These are phyloP conservation scores for Evernia prunastri DNA, from an alignment of 495 filamentous ascomycete genomes.

Conservation along the genomic window DNA sequence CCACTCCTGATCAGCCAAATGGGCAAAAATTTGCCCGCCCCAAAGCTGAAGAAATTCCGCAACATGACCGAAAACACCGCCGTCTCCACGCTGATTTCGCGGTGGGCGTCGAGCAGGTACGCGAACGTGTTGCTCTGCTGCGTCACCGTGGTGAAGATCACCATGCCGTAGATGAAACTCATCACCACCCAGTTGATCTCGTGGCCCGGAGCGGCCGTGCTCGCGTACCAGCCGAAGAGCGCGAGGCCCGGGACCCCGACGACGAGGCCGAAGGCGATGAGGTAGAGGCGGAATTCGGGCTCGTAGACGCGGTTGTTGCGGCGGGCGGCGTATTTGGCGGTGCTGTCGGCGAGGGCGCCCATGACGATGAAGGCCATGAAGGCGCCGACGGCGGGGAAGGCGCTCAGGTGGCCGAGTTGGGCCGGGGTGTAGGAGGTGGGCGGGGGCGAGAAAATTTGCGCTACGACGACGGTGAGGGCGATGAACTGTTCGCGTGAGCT, in stretches of 20 bases:
- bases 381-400: slow-evolving; percentile 42
- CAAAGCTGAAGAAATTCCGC: slow-evolving; percentile 43
- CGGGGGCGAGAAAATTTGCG: slow-evolving; percentile 37
- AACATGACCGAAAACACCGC: slow-evolving; percentile 38
- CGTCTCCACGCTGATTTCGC: slow-evolving; percentile 39
- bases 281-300: slow-evolving; percentile 48
- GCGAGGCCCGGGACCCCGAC: slow-evolving; percentile 38
- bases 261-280: slow-evolving; percentile 37
- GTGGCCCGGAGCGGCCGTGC: slow-evolving; percentile 28
- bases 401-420: slow-evolving; percentile 39
- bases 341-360: slow-evolving; percentile 39
- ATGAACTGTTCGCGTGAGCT: not conserved
- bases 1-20: slow-evolving; percentile 36
- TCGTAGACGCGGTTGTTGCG: slow-evolving; percentile 47
- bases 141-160: slow-evolving; percentile 41
- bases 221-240: slow-evolving; percentile 34
- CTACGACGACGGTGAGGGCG: slow-evolving; percentile 26
- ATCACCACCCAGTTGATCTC: slow-evolving; percentile 37
- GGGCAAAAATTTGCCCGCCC: slow-evolving; percentile 40
- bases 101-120: slow-evolving; percentile 42
- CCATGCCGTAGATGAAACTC: slow-evolving; percentile 37
- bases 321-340: slow-evolving; percentile 41
- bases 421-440: slow-evolving; percentile 38
- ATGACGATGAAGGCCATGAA: slow-evolving; percentile 39
- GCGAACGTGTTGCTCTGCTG: slow-evolving; percentile 37